Conservation (phyloP, 352 stramenopile genomes). For the Halophytophthora polymorphica region DNA sequence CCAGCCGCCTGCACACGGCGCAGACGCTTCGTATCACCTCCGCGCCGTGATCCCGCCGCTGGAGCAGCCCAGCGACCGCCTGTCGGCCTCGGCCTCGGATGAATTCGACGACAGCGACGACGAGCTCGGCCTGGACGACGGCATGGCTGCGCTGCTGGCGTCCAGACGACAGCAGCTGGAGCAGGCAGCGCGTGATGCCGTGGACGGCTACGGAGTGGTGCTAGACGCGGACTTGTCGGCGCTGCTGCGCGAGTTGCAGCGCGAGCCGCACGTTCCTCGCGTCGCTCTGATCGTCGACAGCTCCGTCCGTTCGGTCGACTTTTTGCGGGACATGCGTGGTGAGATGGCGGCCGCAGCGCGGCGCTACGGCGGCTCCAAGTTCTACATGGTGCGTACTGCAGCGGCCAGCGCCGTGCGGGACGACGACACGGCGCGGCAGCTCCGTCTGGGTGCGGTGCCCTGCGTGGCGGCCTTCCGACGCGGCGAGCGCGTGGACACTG, state of each 20-base stretch:
- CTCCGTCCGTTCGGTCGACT: not conserved
- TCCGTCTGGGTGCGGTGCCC: conserved; percentile 30
- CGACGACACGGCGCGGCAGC: conserved; percentile 33
- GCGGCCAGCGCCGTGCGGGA: conserved; percentile 1
- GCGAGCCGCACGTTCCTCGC: conserved; percentile 31
- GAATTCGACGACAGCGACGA: conserved; percentile 47
- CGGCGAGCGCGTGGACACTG: conserved; percentile 46
- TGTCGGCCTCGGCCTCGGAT: conserved; percentile 27
- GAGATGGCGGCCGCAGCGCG: conserved; percentile 44
- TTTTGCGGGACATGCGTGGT: conserved; percentile 26
- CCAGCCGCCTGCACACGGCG: conserved; percentile 20
- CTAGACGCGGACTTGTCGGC: conserved; percentile 20
- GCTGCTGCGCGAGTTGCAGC: conserved; percentile 38
- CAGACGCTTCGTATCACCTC: not conserved
- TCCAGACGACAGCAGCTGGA: conserved; percentile 42
- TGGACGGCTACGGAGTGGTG: conserved; percentile 53
- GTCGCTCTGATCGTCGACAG: conserved; percentile 38
- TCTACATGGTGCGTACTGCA: conserved; percentile 34
- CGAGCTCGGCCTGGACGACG: conserved; percentile 23
- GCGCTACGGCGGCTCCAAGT: conserved; percentile 56
- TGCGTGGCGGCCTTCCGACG: conserved; percentile 47
- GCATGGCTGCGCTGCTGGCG: conserved; percentile 34
- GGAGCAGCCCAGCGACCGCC: conserved; percentile 5
- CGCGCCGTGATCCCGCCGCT: conserved; percentile 2
- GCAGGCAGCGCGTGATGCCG: conserved; percentile 35